Evolutionary conservation across 2,329 filamentous ascomycete species (phyloP), one percentile per base, ranked within the genome.

Genomic region (Hypoxylon sp.): DNA sequence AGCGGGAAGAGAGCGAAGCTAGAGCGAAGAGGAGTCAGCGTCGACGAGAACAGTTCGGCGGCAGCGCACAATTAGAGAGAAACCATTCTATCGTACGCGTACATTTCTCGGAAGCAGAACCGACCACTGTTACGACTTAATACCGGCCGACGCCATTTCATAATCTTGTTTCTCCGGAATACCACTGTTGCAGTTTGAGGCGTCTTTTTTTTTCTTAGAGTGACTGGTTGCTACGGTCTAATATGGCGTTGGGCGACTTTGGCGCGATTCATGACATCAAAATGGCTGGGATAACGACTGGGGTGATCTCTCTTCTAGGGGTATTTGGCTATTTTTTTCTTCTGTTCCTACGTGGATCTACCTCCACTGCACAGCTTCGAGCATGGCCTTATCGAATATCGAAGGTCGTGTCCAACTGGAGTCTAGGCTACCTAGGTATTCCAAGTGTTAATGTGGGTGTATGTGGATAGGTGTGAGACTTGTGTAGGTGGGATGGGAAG

Each of bases 1-100:
- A 83, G 69, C 81, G 87, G 20, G 86, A 89, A 70, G 85, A 87
- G 71, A 81, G 79, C 49, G 86, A 90, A 59, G 87, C 87, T 3
- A 79, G 88, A 50, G 83, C 84, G 0, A 79, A 77, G 67, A 80
- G 87, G 59, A 89, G 77, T 67, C 81, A 84, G 71, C 80, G 82
- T 49, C 79, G 87, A 46, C 78, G 81, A 62, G 75, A 76, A 62
- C 72, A 59, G 43, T 70, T 66, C 65, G 73, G 54, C 52, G 74
- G 55, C 63, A 74, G 48, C 62, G 70, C 65, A 2, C 64, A 67
- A 17, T 47, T 73, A 46, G 59, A 70, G 34, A 70, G 72, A 46
- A 68, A 67, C 17, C 71, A 74, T 37, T 73, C 74, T 0, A 68
- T 73, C 28, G 66, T 69, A 15, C 71, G 73, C 20, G 74, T 76